Base-by-base conservation (phyloP, 176 grass and related monocot genomes). In the Neostapfia colusana region DNA sequence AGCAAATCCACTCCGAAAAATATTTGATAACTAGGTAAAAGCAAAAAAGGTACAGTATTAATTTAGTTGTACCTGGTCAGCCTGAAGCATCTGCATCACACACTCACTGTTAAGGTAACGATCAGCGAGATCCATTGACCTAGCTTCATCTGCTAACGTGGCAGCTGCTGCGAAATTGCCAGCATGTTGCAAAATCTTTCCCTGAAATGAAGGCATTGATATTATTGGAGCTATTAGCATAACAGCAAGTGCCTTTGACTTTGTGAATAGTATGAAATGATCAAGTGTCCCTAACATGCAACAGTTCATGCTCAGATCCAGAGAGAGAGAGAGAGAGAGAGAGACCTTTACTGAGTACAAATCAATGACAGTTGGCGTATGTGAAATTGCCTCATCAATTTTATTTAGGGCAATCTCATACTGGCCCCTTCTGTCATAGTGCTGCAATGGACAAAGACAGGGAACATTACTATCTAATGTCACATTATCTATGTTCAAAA, bases 21-120 rank as follows among this genome's bases (percentile, higher is more conserved):
- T 6, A 65, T 8, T 50, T 50, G 2, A 51, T 23, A 36, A 38
- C 27, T 45, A 26, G 18, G 44, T 31, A 44, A 60, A 35, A 27
- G 27, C 1, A 14, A 23, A 21, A 65, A 60, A 39, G 31, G 9
- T 38, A 1, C 45, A 25, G 18, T 80, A 31, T 31, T 31, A 31
- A 31, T 37, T 5, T 49, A 67, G 75, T 11, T 1, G 53, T 86
- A 99, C 96, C 96, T 99, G 89, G 43, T 99, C 96, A 77, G 95
- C 95, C 80, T 95, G 86, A 76, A 99, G 95, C 95, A 99, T 99
- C 60, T 86, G 89, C 89, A 92, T 95, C 83, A 99, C 95, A 85
- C 95, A 95, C 48, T 95, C 95, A 6, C 92, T 99, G 50, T 99
- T 99, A 77, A 99, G 89, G 77, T 99, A 99, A 42, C 95, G 95